Evolutionary conservation across 2,329 filamentous ascomycete species (phyloP), one percentile per base, ranked within the genome.

Genomic region (Cercospora zeina): DNA sequence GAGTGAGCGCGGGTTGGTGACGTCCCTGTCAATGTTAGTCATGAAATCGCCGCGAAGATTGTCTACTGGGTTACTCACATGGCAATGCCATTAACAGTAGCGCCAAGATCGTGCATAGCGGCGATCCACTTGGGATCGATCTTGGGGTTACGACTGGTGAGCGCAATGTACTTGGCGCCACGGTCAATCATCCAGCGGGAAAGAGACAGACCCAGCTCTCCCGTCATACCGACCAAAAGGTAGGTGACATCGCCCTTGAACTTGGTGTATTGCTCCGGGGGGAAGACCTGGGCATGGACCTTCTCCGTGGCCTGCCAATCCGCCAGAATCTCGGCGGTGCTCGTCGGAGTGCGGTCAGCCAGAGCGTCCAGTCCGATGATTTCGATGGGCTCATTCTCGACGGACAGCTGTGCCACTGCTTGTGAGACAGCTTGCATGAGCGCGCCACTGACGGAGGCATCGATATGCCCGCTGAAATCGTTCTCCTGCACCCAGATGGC

Each of bases 191-290:
- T 74, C 71, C 70, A 76, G 13, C 67, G 50, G 50, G 63, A 68
- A 30, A 75, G 49, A 4, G 73, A 75, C 27, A 65, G 69, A 14
- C 74, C 74, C 33, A 76, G 62, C 10, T 70, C 65, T 19, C 74
- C 73, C 36, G 67, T 68, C 2, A 73, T 55, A 24, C 74, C 74
- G 30, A 73, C 63, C 19, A 58, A 10, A 13, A 58, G 54, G 39
- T 58, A 58, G 14, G 54, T 59, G n/a, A 19, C 21, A 36, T 37
- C 33, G 36, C 8, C 8, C 33, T 36, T 36, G 33, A 36, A 36
- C 33, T 36, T 36, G 33, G 33, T 36, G 10, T 36, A 45, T 24
- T 45, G n/a, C n/a, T 45, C 39, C n/a, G 39, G 39, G 4, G 39
- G 19, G n/a, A 16, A 45, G 13, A 45, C n/a, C n/a, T 16, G 39